Evolutionary conservation across 2,329 filamentous ascomycete species (phyloP), one percentile per base, ranked within the genome.

Genomic region (Ophiostoma triangulosporum): DNA sequence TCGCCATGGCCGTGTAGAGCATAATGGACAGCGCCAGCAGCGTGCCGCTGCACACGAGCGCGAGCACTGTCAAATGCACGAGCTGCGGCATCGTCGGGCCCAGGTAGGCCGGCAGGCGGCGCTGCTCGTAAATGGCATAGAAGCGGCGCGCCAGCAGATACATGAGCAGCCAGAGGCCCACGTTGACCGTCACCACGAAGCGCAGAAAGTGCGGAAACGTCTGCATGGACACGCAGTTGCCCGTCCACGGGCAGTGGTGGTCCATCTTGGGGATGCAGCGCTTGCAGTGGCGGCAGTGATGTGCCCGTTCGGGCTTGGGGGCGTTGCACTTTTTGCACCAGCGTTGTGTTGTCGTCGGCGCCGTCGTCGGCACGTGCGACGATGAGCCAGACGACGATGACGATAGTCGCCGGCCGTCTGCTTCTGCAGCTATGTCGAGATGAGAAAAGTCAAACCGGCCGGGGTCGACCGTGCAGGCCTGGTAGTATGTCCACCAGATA

Each of bases 231-330:
- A 93, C 85, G 70, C 88, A 94, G 68, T 90, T 91, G 57, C 70
- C 72, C 3, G 86, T 91, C 87, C 87, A 93, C 3, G 87, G 86
- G 64, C 87, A 93, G 69, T 94, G 86, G 68, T 89, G 85, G 69
- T 90, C 86, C 86, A 90, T 90, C 68, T 81, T 84, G 35, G 84
- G 83, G 49, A 89, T 78, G 66, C 86, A 89, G 61, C 83, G 79
- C 58, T 73, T 72, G 69, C 87, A 94, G 60, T 78, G 77, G 58
- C 81, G 83, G 69, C 88, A 94, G 71, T 94, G 88, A 72, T 93
- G 88, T 1, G 86, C 80, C 58, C 88, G 74, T 1, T 83, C 80
- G 1, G 88, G 86, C 63, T 93, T 93, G 12, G 80, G 80, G 32
- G 78, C 76, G 48, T 78, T 70, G 66, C 88, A 94, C 66, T 86